phyloP scores from a whole-genome alignment of 2,329 filamentous ascomycete species.

The Geosmithia flava region DNA sequence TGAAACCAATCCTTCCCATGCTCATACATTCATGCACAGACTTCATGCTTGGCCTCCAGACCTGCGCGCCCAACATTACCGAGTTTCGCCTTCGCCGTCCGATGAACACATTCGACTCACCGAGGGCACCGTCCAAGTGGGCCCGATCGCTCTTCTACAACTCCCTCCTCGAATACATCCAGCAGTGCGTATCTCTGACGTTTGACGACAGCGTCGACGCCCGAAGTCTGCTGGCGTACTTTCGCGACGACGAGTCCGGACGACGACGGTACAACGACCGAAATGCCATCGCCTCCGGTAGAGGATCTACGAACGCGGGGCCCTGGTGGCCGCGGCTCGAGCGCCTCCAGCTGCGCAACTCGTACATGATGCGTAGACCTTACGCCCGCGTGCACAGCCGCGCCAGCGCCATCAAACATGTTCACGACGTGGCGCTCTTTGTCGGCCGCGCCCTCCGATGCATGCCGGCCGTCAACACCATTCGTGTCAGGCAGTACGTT shows the following conservation, averaged over 20 bases:
- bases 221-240: not conserved
- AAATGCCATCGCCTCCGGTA: not conserved
- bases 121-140: not conserved
- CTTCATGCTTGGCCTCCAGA: slow-evolving; percentile 1
- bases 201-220: slow-evolving; percentile 4
- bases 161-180: not conserved
- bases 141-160: slow-evolving; percentile 2
- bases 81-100: slow-evolving; percentile 2
- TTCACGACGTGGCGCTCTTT: slow-evolving; percentile 2
- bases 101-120: not conserved
- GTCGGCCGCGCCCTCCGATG: slow-evolving; percentile 1
- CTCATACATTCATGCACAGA: not conserved
- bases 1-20: not conserved
- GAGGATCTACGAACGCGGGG: not conserved
- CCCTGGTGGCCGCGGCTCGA: slow-evolving; percentile 1
- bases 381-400: slow-evolving; percentile 1
- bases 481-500: slow-evolving; percentile 1
- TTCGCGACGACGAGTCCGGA: not conserved
- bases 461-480: slow-evolving; percentile 1
- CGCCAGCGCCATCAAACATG: slow-evolving; percentile 1
- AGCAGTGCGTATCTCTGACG: not conserved
- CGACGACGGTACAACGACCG: not conserved
- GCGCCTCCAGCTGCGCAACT: slow-evolving; percentile 2
- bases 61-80: slow-evolving; percentile 2
- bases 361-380: slow-evolving; percentile 3